Evolutionary conservation across 148 eudicot genomes (phyloP).

Genomic region (Rhododendron griersonianum): DNA sequence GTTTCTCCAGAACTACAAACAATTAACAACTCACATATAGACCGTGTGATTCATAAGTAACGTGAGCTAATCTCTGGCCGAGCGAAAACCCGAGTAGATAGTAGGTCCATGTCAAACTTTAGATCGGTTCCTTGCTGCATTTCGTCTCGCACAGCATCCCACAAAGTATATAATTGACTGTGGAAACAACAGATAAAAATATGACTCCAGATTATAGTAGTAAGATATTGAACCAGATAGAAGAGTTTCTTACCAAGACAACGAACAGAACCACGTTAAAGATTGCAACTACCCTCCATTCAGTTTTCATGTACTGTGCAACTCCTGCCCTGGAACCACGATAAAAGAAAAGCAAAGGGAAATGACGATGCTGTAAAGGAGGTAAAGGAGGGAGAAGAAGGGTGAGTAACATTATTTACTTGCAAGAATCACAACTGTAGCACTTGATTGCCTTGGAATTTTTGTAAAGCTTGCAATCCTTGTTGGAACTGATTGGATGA

Average conservation of each 20-base stretch:
- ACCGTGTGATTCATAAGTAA: background rate
- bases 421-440: slow-evolving; percentile 92
- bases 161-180: slow-evolving; percentile 81
- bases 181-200: background rate
- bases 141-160: slow-evolving; percentile 83
- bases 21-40: background rate
- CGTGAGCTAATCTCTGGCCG: background rate
- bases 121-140: slow-evolving; percentile 47
- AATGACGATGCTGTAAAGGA: background rate
- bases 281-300: slow-evolving; percentile 94
- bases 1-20: background rate
- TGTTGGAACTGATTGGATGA: slow-evolving; percentile 69
- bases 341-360: background rate
- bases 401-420: slow-evolving; percentile 34
- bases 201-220: background rate
- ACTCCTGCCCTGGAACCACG: slow-evolving; percentile 75
- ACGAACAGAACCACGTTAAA: slow-evolving; percentile 72
- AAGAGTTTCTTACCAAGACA: slow-evolving; percentile 8
- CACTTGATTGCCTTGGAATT: slow-evolving; percentile 62
- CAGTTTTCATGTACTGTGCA: slow-evolving; percentile 92
- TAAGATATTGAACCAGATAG: background rate
- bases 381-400: background rate
- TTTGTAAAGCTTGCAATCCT: slow-evolving; percentile 84
- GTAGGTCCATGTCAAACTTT: slow-evolving; percentile 34
- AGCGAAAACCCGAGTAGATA: background rate